These are phyloP conservation scores for Solanum verrucosum DNA, from an alignment of 257 asterid species.

Conservation along the genomic window DNA sequence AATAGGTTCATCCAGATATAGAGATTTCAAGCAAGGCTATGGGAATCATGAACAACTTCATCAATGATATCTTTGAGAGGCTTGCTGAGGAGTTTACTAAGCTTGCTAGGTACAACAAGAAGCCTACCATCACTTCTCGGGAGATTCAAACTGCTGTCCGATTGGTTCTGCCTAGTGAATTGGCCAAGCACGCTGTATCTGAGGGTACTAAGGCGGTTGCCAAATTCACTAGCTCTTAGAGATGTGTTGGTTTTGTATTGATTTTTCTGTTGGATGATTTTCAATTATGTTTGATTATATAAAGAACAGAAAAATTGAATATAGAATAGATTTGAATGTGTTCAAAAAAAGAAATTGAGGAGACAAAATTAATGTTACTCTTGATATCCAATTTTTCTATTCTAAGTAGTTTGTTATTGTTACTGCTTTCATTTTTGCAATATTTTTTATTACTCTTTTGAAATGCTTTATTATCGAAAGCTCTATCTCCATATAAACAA, in stretches of 20 bases:
- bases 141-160: background rate
- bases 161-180: background rate
- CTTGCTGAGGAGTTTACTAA: background rate
- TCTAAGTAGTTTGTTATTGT: no score
- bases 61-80: background rate
- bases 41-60: background rate
- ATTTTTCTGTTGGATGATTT: background rate
- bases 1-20: background rate
- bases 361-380: background rate
- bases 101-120: background rate
- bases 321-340: background rate
- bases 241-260: background rate
- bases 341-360: background rate
- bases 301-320: background rate
- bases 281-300: background rate
- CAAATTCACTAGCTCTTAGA: background rate
- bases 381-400: background rate
- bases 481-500: background rate
- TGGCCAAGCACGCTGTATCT: background rate
- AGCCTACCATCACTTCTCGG: background rate
- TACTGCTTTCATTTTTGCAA: background rate
- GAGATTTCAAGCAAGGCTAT: background rate
- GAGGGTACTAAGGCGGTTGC: background rate
- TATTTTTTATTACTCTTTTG: background rate
- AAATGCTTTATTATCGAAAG: no score